phyloP scores from a whole-genome alignment of 495 filamentous ascomycete genomes.

The Zalerion maritima region DNA sequence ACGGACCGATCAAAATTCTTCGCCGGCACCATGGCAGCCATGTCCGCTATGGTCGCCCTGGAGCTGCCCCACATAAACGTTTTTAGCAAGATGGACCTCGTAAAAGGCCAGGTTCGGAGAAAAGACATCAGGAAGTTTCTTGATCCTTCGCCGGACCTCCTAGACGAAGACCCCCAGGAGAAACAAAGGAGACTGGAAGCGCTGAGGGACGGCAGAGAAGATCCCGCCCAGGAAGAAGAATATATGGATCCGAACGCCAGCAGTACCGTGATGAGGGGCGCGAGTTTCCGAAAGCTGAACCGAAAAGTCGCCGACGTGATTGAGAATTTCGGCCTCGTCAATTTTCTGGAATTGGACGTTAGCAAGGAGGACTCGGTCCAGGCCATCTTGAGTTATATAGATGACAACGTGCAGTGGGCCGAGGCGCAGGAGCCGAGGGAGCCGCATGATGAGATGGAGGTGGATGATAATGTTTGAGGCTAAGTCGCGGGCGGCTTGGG shows the following conservation, averaged over 20 bases:
- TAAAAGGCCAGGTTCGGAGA: slow-evolving; percentile 67
- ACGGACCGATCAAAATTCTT: slow-evolving; percentile 95
- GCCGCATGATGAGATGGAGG: slow-evolving; percentile 58
- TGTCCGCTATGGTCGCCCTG: slow-evolving; percentile 97
- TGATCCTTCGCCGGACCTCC: slow-evolving; percentile 60
- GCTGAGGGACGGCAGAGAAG: slow-evolving; percentile 19
- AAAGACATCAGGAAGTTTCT: slow-evolving; percentile 77
- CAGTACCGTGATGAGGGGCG: slow-evolving; percentile 60
- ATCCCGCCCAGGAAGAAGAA: slow-evolving; percentile 22
- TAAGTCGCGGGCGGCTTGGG: no score
- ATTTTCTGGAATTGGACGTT: slow-evolving; percentile 75
- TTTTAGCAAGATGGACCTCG: slow-evolving; percentile 90
- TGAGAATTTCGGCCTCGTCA: slow-evolving; percentile 96
- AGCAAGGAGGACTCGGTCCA: slow-evolving; percentile 89
- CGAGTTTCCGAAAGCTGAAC: slow-evolving; percentile 65
- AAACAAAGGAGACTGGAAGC: slow-evolving; percentile 19
- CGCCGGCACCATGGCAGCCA: slow-evolving; percentile 82
- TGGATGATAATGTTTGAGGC: slow-evolving; percentile 25
- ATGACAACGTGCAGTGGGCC: slow-evolving; percentile 90
- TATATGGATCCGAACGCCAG: slow-evolving; percentile 40
- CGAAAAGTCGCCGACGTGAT: slow-evolving; percentile 76
- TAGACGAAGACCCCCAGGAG: slow-evolving; percentile 56
- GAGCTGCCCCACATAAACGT: slow-evolving; percentile 93
- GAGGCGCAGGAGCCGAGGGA: slow-evolving; percentile 92
- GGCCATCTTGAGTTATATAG: slow-evolving; percentile 87